Percentiles rank a stretch among this genome's conserved stretches.
phyloP scores from a whole-genome alignment of 2,329 filamentous ascomycete genomes.

The Fusarium subglutinans region DNA sequence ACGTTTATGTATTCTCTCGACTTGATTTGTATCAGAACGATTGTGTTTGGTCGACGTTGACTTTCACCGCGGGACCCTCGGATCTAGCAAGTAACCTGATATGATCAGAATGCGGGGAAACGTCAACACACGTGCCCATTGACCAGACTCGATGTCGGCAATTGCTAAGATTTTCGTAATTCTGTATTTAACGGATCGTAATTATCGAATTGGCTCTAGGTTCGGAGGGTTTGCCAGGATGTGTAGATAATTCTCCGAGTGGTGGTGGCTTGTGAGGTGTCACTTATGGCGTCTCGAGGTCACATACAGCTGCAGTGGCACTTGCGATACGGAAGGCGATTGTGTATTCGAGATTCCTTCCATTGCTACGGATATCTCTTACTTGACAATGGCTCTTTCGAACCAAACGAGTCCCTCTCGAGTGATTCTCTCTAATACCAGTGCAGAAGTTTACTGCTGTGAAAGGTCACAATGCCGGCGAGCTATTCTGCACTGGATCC shows the following conservation, averaged over 20 bases:
- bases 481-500: no score
- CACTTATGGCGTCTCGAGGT: not conserved
- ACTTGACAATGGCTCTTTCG: no score
- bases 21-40: not conserved
- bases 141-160: not conserved
- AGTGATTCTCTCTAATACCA: not conserved
- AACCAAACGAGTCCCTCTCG: no score
- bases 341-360: not conserved
- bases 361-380: not conserved
- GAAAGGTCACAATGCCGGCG: not conserved
- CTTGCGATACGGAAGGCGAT: not conserved
- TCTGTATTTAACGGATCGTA: not conserved
- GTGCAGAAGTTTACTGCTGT: no score
- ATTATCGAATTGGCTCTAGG: not conserved
- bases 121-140: constrained; percentile 19
- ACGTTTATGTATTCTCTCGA: not conserved
- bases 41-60: constrained; percentile 5
- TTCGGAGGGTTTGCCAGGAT: not conserved
- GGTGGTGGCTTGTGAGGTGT: not conserved
- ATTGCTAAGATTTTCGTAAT: constrained; percentile 2
- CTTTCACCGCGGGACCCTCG: constrained; percentile 6
- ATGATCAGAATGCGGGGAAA: constrained; percentile 29
- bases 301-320: not conserved
- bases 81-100: constrained; percentile 9
- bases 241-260: not conserved